These are phyloP conservation scores for Leccinellum luteum DNA, from an alignment of 768 basidiomycete genomes.

Conservation along the genomic window DNA sequence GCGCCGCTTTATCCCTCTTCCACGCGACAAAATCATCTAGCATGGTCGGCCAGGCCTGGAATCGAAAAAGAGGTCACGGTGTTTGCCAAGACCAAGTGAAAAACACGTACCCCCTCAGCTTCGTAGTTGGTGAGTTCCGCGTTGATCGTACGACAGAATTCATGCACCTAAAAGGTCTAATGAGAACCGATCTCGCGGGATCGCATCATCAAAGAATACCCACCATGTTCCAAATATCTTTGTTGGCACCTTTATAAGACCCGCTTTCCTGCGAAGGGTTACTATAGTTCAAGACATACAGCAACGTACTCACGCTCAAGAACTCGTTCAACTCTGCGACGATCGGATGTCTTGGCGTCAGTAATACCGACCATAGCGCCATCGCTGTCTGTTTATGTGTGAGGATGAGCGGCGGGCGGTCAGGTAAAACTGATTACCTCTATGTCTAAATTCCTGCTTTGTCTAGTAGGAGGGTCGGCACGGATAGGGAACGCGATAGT, in stretches of 20 bases:
- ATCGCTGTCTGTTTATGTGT: slow-evolving; percentile 51
- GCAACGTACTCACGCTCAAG: slow-evolving; percentile 48
- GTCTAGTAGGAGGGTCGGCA: slow-evolving; percentile 37
- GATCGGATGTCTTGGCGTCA: slow-evolving; percentile 65
- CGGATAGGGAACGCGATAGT: neutral
- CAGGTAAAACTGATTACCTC: slow-evolving; percentile 48
- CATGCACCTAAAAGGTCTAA: slow-evolving; percentile 53
- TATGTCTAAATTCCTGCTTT: slow-evolving; percentile 76
- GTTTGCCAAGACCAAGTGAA: neutral
- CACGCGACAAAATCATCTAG: slow-evolving; percentile 76
- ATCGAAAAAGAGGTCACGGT: neutral
- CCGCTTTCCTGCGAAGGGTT: slow-evolving; percentile 38
- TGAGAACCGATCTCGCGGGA: neutral
- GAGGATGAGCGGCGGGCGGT: neutral
- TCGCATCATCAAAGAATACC: slow-evolving; percentile 13
- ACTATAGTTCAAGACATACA: neutral
- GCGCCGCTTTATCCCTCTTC: slow-evolving; percentile 41
- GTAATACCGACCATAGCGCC: slow-evolving; percentile 74
- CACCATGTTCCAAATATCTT: slow-evolving; percentile 87
- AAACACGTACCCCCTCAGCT: slow-evolving; percentile 63
- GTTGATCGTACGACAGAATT: slow-evolving; percentile 67
- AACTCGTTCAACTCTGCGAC: slow-evolving; percentile 64
- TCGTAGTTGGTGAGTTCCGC: slow-evolving; percentile 66
- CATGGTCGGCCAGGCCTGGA: slow-evolving; percentile 79
- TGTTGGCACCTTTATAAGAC: slow-evolving; percentile 74